Conservation (phyloP, 2,329 filamentous ascomycete species). For the Boeremia lycopersici region DNA sequence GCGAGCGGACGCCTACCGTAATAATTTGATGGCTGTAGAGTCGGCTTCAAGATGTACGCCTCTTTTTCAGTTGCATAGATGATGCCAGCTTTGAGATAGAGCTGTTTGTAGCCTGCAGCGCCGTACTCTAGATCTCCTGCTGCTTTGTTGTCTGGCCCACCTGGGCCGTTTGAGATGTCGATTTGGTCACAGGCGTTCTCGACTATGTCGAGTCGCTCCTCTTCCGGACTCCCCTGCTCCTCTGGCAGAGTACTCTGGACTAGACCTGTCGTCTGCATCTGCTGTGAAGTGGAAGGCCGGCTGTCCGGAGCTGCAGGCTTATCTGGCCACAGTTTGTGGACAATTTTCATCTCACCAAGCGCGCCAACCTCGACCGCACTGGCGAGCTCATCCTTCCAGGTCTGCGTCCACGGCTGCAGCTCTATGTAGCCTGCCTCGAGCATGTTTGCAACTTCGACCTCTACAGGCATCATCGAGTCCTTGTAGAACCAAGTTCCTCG, state of each 20-base stretch:
- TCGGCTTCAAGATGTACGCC: slow-evolving; percentile 87
- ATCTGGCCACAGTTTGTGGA: slow-evolving; percentile 80
- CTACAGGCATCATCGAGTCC: slow-evolving; percentile 90
- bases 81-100: slow-evolving; percentile 78
- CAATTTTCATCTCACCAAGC: slow-evolving; percentile 87
- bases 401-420: slow-evolving; percentile 85
- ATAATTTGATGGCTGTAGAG: slow-evolving; percentile 81
- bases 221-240: slow-evolving; percentile 50
- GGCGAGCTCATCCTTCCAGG: slow-evolving; percentile 88
- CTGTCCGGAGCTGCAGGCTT: slow-evolving; percentile 60
- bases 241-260: slow-evolving; percentile 43
- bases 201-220: slow-evolving; percentile 50
- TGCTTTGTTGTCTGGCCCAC: slow-evolving; percentile 56
- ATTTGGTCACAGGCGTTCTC: slow-evolving; percentile 56
- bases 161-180: slow-evolving; percentile 54
- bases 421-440: slow-evolving; percentile 90
- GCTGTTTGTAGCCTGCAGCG: slow-evolving; percentile 57
- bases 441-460: slow-evolving; percentile 84
- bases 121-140: slow-evolving; percentile 50
- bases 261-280: slow-evolving; percentile 35
- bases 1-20: slow-evolving; percentile 80
- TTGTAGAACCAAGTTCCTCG: slow-evolving; percentile 97
- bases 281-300: slow-evolving; percentile 49
- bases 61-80: slow-evolving; percentile 80
- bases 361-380: slow-evolving; percentile 91